phyloP scores from a whole-genome alignment of 2,329 filamentous ascomycete species.

The Fusarium neocosmosporiellum region DNA sequence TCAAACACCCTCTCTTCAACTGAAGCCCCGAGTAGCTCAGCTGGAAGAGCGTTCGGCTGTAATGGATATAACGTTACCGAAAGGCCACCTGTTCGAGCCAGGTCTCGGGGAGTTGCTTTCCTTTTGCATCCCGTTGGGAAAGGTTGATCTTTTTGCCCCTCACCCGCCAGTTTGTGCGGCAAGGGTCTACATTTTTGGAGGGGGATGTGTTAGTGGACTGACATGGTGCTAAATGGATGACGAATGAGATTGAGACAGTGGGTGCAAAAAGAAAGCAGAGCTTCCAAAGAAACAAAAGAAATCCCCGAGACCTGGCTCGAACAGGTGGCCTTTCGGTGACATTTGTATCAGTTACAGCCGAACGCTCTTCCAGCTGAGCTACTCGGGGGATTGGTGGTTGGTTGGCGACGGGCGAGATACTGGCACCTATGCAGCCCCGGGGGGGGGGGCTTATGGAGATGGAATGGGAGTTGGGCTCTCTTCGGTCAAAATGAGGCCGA shows the following conservation, averaged over 20 bases:
- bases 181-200: too few relatives aligned
- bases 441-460: not conserved
- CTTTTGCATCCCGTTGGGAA: too few relatives aligned
- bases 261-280: conserved; percentile 14
- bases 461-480: not conserved
- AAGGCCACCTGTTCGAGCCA: conserved; percentile 40
- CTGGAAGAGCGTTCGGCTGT: conserved; percentile 40
- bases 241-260: too few relatives aligned
- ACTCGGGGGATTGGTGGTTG: conserved; percentile 31
- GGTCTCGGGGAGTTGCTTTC: too few relatives aligned
- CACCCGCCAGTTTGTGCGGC: too few relatives aligned
- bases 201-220: too few relatives aligned
- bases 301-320: conserved; percentile 39
- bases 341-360: conserved; percentile 37
- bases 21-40: conserved; percentile 40
- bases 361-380: conserved; percentile 46
- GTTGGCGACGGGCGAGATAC: not conserved
- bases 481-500: not conserved
- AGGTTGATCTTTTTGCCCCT: too few relatives aligned
- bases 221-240: too few relatives aligned
- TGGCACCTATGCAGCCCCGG: not conserved
- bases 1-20: not conserved
- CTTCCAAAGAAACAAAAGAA: too few relatives aligned
- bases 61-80: conserved; percentile 29
- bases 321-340: conserved; percentile 38